Base-by-base conservation (phyloP, 441 rosid species). In the Gossypium armourianum region DNA sequence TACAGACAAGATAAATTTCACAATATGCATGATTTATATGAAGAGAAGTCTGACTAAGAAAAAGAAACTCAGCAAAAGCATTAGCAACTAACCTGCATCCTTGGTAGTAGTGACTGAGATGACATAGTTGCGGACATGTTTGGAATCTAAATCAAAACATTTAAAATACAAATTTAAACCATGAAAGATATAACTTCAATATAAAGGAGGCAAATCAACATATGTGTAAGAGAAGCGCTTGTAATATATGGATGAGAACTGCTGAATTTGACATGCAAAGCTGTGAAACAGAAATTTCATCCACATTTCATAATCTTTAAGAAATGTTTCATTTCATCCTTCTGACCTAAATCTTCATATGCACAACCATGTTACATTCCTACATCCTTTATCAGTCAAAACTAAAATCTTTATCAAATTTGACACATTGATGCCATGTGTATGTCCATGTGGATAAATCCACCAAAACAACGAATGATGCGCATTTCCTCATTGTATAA, bases 51-150 rank as follows among this genome's bases (percentile, higher is more conserved):
- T 13, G 15, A 7, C 12, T 23, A n/a, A 15, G 15, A 59, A 70
- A 58, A 26, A 13, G 10, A 53, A 29, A 13, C 10, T 2, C 3
- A 9, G 17, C 17, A 6, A 53, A 36, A 20, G 21, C 56, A 9
- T 19, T n/a, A 2, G 55, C 60, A 69, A 56, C 77, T 77, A 72
- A 92, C 97, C 92, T 90, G 99, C 92, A 87, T 81, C 71, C 96
- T 79, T 62, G 96, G 85, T 72, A 75, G 75, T 70, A 78, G 83
- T 65, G 93, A 76, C 71, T 89, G 96, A 8, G 99, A 88, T 72
- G 90, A 72, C 88, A 91, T 86, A 57, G 90, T 77, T 54, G 85
- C 85, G 4, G 95, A 86, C 77, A 94, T 88, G 80, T 92, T 94
- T 68, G 97, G 94, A 72, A 90, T 86, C 99, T 94, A 82, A 58